Evolutionary conservation across 1,284 basidiomycete genomes (phyloP).

Genomic region (Cutaneotrichosporon mucoides): DNA sequence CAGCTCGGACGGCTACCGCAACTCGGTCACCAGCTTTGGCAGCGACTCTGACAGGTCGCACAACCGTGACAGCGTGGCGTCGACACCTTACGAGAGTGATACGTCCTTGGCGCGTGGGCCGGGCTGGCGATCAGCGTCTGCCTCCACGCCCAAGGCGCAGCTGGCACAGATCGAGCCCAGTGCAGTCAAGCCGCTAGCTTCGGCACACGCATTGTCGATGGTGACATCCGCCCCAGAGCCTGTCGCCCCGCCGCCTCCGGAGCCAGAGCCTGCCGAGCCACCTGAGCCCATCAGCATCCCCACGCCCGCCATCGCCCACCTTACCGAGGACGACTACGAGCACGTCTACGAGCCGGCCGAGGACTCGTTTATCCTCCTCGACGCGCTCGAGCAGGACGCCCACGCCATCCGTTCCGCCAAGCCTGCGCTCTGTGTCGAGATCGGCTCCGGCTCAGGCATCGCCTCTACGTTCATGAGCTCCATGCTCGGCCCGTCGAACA

Average conservation of each 20-base stretch:
- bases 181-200: neutral
- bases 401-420: slow-evolving; percentile 54
- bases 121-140: too few relatives aligned
- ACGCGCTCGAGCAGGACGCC: slow-evolving; percentile 81
- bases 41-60: neutral
- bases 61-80: neutral
- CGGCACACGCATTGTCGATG: neutral
- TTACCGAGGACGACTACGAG: slow-evolving; percentile 68
- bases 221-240: neutral
- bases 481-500: slow-evolving; percentile 53
- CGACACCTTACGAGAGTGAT: slow-evolving; percentile 13
- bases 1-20: neutral
- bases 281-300: slow-evolving; percentile 53
- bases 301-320: slow-evolving; percentile 82
- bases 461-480: slow-evolving; percentile 73
- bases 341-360: slow-evolving; percentile 89
- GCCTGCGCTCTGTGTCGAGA: slow-evolving; percentile 75
- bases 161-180: neutral
- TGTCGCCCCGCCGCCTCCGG: too few relatives aligned
- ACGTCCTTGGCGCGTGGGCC: neutral
- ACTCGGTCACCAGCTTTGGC: neutral
- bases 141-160: slow-evolving; percentile 1
- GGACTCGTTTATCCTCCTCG: slow-evolving; percentile 92
- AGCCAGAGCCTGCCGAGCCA: neutral
- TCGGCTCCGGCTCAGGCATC: slow-evolving; percentile 92